phyloP scores from a whole-genome alignment of 2,329 filamentous ascomycete species.

The Fusarium incarnatum region DNA sequence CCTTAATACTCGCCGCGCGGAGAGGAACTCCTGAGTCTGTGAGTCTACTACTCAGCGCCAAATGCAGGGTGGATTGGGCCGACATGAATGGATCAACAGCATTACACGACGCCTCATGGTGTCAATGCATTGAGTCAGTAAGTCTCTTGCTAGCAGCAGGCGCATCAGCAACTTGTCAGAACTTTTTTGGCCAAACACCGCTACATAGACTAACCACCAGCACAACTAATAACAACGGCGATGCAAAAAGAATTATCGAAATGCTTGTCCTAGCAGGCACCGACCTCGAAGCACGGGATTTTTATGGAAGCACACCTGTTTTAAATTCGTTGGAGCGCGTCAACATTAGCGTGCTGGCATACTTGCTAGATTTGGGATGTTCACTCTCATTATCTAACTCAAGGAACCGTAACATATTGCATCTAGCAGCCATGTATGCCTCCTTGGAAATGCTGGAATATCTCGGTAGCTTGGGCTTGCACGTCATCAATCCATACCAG shows the following conservation, averaged over 20 bases:
- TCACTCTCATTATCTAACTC: not conserved
- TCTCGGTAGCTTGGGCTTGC: not conserved
- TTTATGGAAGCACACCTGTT: fast-evolving
- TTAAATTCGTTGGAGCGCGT: fast-evolving
- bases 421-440: fast-evolving
- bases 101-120: fast-evolving
- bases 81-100: fast-evolving
- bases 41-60: constrained; percentile 7
- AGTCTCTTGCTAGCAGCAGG: constrained; percentile 8
- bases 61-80: not conserved
- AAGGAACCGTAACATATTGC: not conserved
- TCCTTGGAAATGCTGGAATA: not conserved
- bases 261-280: not conserved
- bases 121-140: not conserved
- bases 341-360: too few species aligned
- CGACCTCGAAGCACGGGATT: not conserved
- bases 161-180: not conserved
- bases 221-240: fast-evolving
- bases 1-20: not conserved
- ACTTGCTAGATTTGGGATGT: not conserved
- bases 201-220: fast-evolving
- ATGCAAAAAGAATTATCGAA: not conserved
- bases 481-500: not conserved
- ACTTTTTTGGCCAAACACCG: fast-evolving
- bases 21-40: fast-evolving